Evolutionary conservation across 1,139 yeast genomes (phyloP), one percentile per base, ranked within the genome.

Genomic region (Yamadazyma spencermartinsiae): DNA sequence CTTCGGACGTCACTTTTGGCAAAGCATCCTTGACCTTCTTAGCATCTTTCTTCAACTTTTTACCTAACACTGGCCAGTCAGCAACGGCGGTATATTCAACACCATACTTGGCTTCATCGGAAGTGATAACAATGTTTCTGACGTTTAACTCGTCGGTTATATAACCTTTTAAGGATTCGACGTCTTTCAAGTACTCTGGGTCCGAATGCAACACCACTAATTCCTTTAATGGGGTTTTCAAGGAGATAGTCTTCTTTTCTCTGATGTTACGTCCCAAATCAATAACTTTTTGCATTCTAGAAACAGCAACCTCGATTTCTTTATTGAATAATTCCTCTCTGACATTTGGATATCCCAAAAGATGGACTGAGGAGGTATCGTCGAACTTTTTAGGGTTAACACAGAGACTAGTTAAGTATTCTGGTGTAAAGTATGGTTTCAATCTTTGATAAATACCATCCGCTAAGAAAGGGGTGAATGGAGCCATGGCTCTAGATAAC

Each of bases 41-140:
- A 49, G 87, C 95, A 56, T 90, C 98, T 61, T 82, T 82, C 79
- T 90, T 90, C 64, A 94, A 79, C 67, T 92, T 92, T 77, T 92
- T 92, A 69, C 99, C 99, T 51, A 94, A 78, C 13, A 89, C 88
- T 38, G 98, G 95, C 99, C 99, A 94, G 70, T 94, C 99, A 34
- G 98, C 98, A 61, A 86, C 95, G 35, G 92, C 97, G 45, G 79
- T 80, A 72, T 90, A 92, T 58, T 84, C 86, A 46, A 94, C 98
- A 54, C 92, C 94, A 58, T 89, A 90, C 58, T 84, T 82, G 52
- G 76, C 83, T 71, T 94, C 99, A 58, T 94, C 97, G 21, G 88
- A 76, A 23, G 98, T 89, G 54, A 94, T 83, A 53, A 88, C 70
- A 42, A 94, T 65, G 52, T 86, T 92, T 64, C 97, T 85, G 43